Evolutionary conservation across 805 yeast species (phyloP).

Genomic region (Candida alai): DNA sequence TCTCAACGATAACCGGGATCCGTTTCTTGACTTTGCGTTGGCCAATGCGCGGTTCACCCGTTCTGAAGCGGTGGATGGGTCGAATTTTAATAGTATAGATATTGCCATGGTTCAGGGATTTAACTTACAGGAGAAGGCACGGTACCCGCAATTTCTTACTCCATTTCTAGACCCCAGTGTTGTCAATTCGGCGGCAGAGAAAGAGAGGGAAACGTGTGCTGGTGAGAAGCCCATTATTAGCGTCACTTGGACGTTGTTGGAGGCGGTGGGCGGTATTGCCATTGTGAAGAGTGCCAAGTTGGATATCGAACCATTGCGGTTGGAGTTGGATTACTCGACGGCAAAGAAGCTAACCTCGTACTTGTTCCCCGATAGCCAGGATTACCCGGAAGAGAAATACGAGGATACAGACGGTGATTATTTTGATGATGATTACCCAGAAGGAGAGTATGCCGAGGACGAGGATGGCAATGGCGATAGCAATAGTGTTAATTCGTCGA

Average conservation of each 20-base stretch:
- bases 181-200: slow-evolving; percentile 8
- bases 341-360: slow-evolving; percentile 62
- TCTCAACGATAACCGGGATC: slow-evolving; percentile 53
- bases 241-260: slow-evolving; percentile 70
- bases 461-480: slow-evolving; percentile 10
- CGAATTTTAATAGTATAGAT: slow-evolving; percentile 57
- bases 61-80: slow-evolving; percentile 60
- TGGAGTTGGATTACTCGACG: slow-evolving; percentile 70
- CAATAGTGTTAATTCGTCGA: slow-evolving; percentile 3
- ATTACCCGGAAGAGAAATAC: slow-evolving; percentile 6
- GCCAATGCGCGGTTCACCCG: slow-evolving; percentile 59
- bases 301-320: slow-evolving; percentile 57
- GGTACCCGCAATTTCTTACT: slow-evolving; percentile 69
- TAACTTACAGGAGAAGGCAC: slow-evolving; percentile 53
- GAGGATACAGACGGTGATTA: slow-evolving; percentile 8
- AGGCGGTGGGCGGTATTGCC: slow-evolving; percentile 89
- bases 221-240: slow-evolving; percentile 22
- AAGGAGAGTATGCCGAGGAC: slow-evolving; percentile 3
- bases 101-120: slow-evolving; percentile 65
- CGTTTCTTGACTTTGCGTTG: slow-evolving; percentile 68
- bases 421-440: slow-evolving; percentile 6
- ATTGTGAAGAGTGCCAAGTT: slow-evolving; percentile 65
- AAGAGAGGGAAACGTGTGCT: slow-evolving; percentile 5
- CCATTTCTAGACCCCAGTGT: slow-evolving; percentile 30
- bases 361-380: slow-evolving; percentile 57